Evolutionary conservation across 371 early-diverging fungal genomes (phyloP).

Genomic region (Mortierella sp.): DNA sequence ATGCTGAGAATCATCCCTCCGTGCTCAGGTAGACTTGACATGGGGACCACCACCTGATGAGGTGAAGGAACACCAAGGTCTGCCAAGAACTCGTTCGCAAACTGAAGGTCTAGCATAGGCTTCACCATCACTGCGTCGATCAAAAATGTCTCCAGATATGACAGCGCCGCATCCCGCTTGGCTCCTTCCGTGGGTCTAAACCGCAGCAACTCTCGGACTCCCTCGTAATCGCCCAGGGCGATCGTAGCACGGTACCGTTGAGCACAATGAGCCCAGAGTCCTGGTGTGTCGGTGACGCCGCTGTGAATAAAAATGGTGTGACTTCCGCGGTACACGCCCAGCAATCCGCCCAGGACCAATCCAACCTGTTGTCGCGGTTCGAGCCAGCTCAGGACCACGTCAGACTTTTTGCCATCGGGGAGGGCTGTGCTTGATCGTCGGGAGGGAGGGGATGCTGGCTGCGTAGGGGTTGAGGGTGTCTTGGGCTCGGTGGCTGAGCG

Average conservation of each 20-base stretch:
- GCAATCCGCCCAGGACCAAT: slow-evolving; percentile 74
- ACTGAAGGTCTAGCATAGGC: slow-evolving; percentile 69
- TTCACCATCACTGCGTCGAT: slow-evolving; percentile 79
- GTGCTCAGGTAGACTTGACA: slow-evolving; percentile 80
- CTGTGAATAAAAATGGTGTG: slow-evolving; percentile 76
- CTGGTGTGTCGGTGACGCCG: slow-evolving; percentile 72
- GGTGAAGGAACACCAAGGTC: slow-evolving; percentile 70
- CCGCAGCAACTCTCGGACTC: slow-evolving; percentile 68
- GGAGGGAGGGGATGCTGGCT: slow-evolving; percentile 30
- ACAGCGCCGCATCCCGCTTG: slow-evolving; percentile 73
- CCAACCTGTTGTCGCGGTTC: slow-evolving; percentile 92
- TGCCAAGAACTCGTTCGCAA: slow-evolving; percentile 73
- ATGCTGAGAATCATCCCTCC: slow-evolving; percentile 80
- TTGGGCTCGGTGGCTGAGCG: slow-evolving; percentile 33
- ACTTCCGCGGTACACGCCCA: slow-evolving; percentile 80
- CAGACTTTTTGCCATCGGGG: slow-evolving; percentile 42
- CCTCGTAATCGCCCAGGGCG: slow-evolving; percentile 79
- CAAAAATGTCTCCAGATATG: slow-evolving; percentile 73
- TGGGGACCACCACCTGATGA: slow-evolving; percentile 73
- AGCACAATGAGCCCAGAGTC: slow-evolving; percentile 78
- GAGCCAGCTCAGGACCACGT: slow-evolving; percentile 73
- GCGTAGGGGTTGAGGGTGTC: slow-evolving; percentile 41
- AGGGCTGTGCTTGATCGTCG: slow-evolving; percentile 30
- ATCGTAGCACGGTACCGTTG: slow-evolving; percentile 75
- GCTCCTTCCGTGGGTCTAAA: slow-evolving; percentile 65